Conservation (phyloP, 495 filamentous ascomycete species). For the Hyaloscypha bicolor region DNA sequence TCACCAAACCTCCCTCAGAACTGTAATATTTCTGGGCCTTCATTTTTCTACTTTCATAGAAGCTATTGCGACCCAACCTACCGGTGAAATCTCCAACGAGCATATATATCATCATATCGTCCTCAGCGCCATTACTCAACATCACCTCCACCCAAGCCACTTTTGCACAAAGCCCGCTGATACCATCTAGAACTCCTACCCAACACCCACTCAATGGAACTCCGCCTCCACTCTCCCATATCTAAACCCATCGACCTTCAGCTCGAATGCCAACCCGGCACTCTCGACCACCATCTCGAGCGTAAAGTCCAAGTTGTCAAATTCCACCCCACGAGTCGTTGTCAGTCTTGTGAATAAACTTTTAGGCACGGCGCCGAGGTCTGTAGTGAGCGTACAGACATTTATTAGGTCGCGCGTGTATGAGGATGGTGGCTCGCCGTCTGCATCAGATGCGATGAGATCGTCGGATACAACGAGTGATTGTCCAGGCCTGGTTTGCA, state of each 20-base stretch:
- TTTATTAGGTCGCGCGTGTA: constrained; percentile 59
- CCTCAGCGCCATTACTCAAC: background rate
- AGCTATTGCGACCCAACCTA: background rate
- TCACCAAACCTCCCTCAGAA: background rate
- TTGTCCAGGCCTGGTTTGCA: constrained; percentile 29
- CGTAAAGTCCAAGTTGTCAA: constrained; percentile 74
- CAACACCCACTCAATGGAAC: constrained; percentile 50
- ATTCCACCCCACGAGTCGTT: constrained; percentile 72
- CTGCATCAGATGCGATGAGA: constrained; percentile 68
- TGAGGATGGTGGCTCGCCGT: constrained; percentile 57
- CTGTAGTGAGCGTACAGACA: constrained; percentile 77
- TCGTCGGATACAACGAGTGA: constrained; percentile 63
- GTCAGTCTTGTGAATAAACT: constrained; percentile 65
- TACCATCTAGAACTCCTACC: background rate
- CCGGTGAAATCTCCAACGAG: background rate
- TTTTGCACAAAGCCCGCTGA: background rate
- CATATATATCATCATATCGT: background rate
- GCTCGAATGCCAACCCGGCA: constrained; percentile 69
- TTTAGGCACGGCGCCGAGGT: constrained; percentile 68
- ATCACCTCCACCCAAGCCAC: background rate
- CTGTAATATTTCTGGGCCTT: background rate
- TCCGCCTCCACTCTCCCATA: constrained; percentile 74
- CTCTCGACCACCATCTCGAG: constrained; percentile 76
- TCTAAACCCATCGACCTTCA: constrained; percentile 71
- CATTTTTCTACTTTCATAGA: background rate